These are phyloP conservation scores for Diaporthe citriasiana DNA, from an alignment of 2,329 filamentous ascomycete genomes.

Conservation along the genomic window DNA sequence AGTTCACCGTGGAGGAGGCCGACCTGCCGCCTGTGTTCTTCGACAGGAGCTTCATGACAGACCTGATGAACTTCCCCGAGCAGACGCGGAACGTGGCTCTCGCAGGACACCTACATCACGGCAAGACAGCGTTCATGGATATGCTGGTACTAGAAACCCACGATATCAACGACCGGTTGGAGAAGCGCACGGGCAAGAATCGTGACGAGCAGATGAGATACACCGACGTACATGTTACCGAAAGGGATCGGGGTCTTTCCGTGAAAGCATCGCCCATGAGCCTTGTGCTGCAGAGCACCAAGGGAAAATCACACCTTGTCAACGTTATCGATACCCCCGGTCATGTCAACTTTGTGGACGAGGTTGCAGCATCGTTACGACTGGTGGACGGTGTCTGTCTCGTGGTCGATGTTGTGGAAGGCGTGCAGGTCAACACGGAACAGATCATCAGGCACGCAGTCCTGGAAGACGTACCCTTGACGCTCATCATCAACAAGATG, in stretches of 20 bases:
- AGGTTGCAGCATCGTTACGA: slow-evolving; percentile 89
- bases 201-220: slow-evolving; percentile 93
- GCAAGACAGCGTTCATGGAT: slow-evolving; percentile 98
- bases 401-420: slow-evolving; percentile 96
- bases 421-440: slow-evolving; percentile 98
- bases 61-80: slow-evolving; percentile 95
- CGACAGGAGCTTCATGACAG: slow-evolving; percentile 91
- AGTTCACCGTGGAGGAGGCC: slow-evolving; percentile 93
- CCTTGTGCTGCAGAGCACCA: slow-evolving; percentile 87
- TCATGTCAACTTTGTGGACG: slow-evolving; percentile 98
- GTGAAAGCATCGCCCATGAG: slow-evolving; percentile 97
- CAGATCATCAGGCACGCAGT: slow-evolving; percentile 97
- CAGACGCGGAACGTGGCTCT: slow-evolving; percentile 94
- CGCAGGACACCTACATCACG: slow-evolving; percentile 94
- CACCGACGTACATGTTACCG: slow-evolving; percentile 91
- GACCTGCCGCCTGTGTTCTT: slow-evolving; percentile 92
- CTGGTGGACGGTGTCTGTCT: slow-evolving; percentile 93
- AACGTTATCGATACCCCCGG: slow-evolving; percentile 97
- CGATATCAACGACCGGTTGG: slow-evolving; percentile 82
- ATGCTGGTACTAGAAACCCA: slow-evolving; percentile 98
- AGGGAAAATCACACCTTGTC: slow-evolving; percentile 93
- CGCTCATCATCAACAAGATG: slow-evolving; percentile 96
- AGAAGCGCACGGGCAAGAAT: slow-evolving; percentile 84
- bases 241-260: slow-evolving; percentile 90
- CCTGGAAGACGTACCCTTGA: slow-evolving; percentile 88